These are phyloP conservation scores for Bombardia bombarda DNA, from an alignment of 495 filamentous ascomycete genomes.

Conservation along the genomic window DNA sequence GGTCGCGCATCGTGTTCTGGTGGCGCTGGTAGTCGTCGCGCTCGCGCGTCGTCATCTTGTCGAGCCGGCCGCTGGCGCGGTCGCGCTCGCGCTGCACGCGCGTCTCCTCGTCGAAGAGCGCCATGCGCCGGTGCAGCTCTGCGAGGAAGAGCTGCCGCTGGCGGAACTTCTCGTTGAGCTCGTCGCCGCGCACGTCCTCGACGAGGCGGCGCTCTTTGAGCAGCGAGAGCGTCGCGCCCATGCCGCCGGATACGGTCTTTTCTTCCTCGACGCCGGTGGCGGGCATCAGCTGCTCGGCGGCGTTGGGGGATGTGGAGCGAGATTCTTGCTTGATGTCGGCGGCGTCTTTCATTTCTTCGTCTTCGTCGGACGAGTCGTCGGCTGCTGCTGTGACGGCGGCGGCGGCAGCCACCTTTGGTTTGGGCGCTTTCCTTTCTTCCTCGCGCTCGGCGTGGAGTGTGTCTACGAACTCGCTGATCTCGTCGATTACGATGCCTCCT, in stretches of 20 bases:
- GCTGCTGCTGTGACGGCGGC: slow-evolving; percentile 44
- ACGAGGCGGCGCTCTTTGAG: slow-evolving; percentile 78
- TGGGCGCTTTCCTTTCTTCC: slow-evolving; percentile 50
- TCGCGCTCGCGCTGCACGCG: slow-evolving; percentile 82
- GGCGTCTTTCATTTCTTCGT: slow-evolving; percentile 50
- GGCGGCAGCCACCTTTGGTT: slow-evolving; percentile 24
- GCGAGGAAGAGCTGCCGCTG: slow-evolving; percentile 73
- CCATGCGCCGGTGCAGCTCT: slow-evolving; percentile 66
- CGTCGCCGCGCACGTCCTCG: slow-evolving; percentile 50
- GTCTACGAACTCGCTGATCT: slow-evolving; percentile 90
- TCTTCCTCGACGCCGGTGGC: slow-evolving; percentile 81
- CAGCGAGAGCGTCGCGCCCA: slow-evolving; percentile 74
- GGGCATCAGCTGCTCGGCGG: slow-evolving; percentile 36
- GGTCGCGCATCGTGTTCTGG: slow-evolving; percentile 81
- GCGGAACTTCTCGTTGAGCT: slow-evolving; percentile 61
- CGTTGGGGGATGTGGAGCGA: slow-evolving; percentile 7
- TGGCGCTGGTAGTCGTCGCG: slow-evolving; percentile 81
- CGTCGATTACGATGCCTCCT: slow-evolving; percentile 79
- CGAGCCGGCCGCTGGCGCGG: slow-evolving; percentile 68
- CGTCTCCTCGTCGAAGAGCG: slow-evolving; percentile 68
- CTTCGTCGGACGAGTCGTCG: slow-evolving; percentile 41
- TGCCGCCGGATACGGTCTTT: slow-evolving; percentile 62
- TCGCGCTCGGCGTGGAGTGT: slow-evolving; percentile 62
- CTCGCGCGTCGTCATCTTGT: slow-evolving; percentile 80
- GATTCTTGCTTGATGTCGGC: slow-evolving; percentile 35